Conservation (phyloP, 192 early-diverging fungal genomes). For the Entomortierella beljakovae region DNA sequence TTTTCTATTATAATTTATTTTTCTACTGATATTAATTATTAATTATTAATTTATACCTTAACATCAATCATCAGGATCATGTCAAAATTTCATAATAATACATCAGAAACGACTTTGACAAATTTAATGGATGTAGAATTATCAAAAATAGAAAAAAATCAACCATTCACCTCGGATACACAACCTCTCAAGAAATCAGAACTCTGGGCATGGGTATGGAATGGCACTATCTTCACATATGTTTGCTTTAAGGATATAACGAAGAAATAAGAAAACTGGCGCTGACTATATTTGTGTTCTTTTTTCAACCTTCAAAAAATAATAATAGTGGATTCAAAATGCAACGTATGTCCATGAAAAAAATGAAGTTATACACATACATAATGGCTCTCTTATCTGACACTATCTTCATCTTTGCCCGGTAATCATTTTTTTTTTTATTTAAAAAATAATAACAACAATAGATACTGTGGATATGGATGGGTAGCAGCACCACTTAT, state of each 20-base stretch:
- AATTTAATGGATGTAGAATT: slow-evolving; percentile 20
- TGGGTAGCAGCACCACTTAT: slow-evolving; percentile 8
- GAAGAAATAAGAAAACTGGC: not conserved
- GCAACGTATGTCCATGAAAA: slow-evolving; percentile 23
- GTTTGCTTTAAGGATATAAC: not conserved
- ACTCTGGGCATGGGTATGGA: slow-evolving; percentile 39
- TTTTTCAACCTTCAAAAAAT: not conserved
- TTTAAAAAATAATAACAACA: not conserved
- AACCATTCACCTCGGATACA: not conserved
- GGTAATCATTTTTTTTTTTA: not conserved
- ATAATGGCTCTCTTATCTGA: no score
- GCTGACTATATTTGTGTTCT: not conserved
- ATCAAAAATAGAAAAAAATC: slow-evolving; percentile 28
- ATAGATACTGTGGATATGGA: slow-evolving; percentile 33
- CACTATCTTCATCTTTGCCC: not conserved
- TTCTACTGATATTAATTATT: no score
- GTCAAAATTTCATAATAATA: no score
- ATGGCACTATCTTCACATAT: not conserved
- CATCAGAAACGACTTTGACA: not conserved
- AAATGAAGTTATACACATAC: not conserved
- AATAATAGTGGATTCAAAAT: slow-evolving; percentile 41
- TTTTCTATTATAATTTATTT: not conserved
- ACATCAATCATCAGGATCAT: not conserved
- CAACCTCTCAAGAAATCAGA: slow-evolving; percentile 28
- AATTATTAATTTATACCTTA: no score